Base-by-base conservation (phyloP, 192 early-diverging fungal genomes). In the Podila clonocystis region DNA sequence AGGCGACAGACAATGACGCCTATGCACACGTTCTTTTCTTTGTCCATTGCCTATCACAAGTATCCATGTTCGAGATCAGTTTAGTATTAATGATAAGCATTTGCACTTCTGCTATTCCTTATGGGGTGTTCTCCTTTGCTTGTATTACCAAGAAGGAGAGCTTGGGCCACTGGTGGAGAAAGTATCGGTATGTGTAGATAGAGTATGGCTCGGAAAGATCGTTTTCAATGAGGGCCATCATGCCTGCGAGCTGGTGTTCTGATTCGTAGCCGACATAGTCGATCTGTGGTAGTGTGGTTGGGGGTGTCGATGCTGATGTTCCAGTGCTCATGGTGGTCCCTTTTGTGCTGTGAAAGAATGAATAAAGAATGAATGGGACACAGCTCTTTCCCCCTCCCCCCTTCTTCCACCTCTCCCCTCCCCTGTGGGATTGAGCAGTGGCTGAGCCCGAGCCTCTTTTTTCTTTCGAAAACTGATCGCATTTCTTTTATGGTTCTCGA, bases 191-290 rank as follows among this genome's bases (percentile, higher is more conserved):
- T 2, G 97, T 98, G 79, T 97, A 99, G 52, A 99, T 92, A 9
- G 97, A 94, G 76, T 99, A 99, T 3, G 97, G 96, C 70, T 99
- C 97, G 5, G 97, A 97, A 15, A 99, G 89, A 72, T 97, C 97
- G n/a, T 91, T 91, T 64, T 97, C 95, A 38, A 99, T 96, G 50
- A 99, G 86, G 12, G 72, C 71, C 61, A 92, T 92, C 15, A 97
- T 95, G 3, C 85, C 83, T 19, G 89, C 83, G 19, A 99, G 87
- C 68, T 99, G 94, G 17, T 82, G 68, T 69, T 99, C 97, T 1
- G 82, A 87, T 55, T 87, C 72, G 82, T 96, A 97, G 30, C 84
- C 85, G 17, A 87, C 75, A 77, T 91, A 94, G 65, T 74, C 75
- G 57, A 84, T 82, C 3, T 55, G 65, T 24, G 77, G 77, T 24